Base-by-base conservation (phyloP, 164 flowering plant species). In the Stephania cephalantha region DNA sequence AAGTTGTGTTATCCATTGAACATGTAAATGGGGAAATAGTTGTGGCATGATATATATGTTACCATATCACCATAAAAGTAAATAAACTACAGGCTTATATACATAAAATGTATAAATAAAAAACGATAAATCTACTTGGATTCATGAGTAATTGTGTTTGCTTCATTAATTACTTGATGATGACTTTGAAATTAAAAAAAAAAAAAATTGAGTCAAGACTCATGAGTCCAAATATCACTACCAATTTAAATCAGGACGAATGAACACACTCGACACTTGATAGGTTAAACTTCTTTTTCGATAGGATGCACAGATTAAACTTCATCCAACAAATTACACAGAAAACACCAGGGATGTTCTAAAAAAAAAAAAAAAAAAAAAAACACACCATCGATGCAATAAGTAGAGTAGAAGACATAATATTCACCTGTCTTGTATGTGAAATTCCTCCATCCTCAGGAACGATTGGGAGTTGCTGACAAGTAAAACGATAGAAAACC, bases 401-500 rank as follows among this genome's bases (percentile, higher is more conserved):
- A 25, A 55, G 63, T 15, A 55, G 0, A 15, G 15, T 7, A 15
- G 15, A 9, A 18, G 20, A 58, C 20, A 58, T 58, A 3, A 58
- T n/a, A 64, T 71, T 73, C 77, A 91, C 96, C 92, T 87, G 73
- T 84, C 88, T 82, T 64, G 74, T 79, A 52, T 61, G 78, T 17
- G 86, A 82, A 75, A 63, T 86, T 76, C 79, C 88, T 70, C 96
- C 96, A 85, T 91, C 96, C 68, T 78, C 88, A 2, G 82, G 74
- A 20, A 89, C 78, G 45, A 91, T 83, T 18, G 90, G 88, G 4
- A 75, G 66, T 87, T 82, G 78, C 95, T 91, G 75, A 42, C 20
- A 68, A 68, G 35, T n/a, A 70, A 63, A 22, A 66, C n/a, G 31
- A 52, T 11, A 30, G 64, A 64, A 13, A 61, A 52, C 64, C 64